Evolutionary conservation across 805 yeast species (phyloP).

Genomic region (Kregervanrija pseudodelftensis): DNA sequence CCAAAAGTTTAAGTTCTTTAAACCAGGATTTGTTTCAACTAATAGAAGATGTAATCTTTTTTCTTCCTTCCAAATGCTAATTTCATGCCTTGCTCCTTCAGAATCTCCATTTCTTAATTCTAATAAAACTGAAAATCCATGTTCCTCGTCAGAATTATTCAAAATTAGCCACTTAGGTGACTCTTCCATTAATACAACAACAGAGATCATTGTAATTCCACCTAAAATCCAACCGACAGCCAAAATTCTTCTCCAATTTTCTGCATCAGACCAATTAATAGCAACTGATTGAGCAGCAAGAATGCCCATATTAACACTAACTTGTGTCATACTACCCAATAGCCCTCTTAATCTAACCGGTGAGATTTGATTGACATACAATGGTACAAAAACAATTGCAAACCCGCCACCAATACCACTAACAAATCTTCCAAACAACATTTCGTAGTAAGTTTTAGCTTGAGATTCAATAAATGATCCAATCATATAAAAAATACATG

Average conservation of each 20-base stretch:
- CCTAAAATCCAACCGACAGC: slow-evolving; percentile 55
- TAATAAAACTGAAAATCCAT: slow-evolving; percentile 21
- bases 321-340: slow-evolving; percentile 86
- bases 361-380: slow-evolving; percentile 73
- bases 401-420: slow-evolving; percentile 87
- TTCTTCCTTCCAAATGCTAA: slow-evolving; percentile 26
- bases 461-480: slow-evolving; percentile 60
- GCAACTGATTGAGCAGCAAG: slow-evolving; percentile 73
- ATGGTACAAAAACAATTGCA: slow-evolving; percentile 78
- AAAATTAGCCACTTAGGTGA: slow-evolving; percentile 74
- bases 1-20: slow-evolving; percentile 21
- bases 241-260: slow-evolving; percentile 68
- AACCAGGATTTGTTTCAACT: slow-evolving; percentile 17
- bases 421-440: slow-evolving; percentile 64
- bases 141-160: slow-evolving; percentile 29
- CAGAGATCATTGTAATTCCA: slow-evolving; percentile 35
- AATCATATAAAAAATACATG: slow-evolving; percentile 42
- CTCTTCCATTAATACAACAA: slow-evolving; percentile 47
- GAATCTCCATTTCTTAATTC: slow-evolving; percentile 30
- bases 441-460: slow-evolving; percentile 33
- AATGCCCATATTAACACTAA: slow-evolving; percentile 80
- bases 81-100: slow-evolving; percentile 15
- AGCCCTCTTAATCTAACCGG: slow-evolving; percentile 65
- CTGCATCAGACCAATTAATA: slow-evolving; percentile 53
- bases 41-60: slow-evolving; percentile 16